Percentiles rank a stretch among this genome's conserved stretches.
Conservation (phyloP, 495 filamentous ascomycete genomes). For the Penicillium crystallinum region DNA sequence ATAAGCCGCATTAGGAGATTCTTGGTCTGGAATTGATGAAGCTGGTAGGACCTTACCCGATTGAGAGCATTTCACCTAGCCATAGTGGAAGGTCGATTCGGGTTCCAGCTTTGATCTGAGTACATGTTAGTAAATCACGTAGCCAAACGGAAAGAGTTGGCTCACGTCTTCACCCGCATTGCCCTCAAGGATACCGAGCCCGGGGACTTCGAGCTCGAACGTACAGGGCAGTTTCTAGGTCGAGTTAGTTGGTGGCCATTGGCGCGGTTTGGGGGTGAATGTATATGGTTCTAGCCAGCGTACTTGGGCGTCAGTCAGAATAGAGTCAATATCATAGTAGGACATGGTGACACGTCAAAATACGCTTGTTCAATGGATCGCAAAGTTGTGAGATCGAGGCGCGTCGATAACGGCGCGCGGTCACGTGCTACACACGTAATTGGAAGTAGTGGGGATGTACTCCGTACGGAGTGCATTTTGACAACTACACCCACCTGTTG, state of each 20-base stretch:
- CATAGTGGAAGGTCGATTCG: conserved; percentile 83
- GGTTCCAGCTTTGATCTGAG: conserved; percentile 71
- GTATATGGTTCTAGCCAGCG: neutral
- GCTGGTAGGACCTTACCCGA: conserved; percentile 49
- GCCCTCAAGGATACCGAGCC: conserved; percentile 80
- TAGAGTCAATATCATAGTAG: conserved; percentile 93
- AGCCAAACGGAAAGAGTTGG: conserved; percentile 18
- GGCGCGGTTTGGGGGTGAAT: neutral
- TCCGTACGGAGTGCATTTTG: too few species aligned
- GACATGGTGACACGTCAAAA: conserved; percentile 44
- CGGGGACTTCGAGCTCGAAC: conserved; percentile 82
- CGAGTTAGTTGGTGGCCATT: conserved; percentile 13
- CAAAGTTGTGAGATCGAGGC: conserved; percentile 1
- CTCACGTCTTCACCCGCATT: conserved; percentile 60
- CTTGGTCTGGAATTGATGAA: neutral
- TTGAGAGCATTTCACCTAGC: conserved; percentile 94
- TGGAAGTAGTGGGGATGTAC: neutral
- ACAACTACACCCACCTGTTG: too few species aligned
- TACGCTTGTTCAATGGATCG: conserved; percentile 6
- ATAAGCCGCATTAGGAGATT: neutral
- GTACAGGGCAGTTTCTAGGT: conserved; percentile 87
- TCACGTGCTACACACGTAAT: conserved; percentile 10
- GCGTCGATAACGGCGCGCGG: conserved; percentile 16
- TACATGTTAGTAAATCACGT: conserved; percentile 5
- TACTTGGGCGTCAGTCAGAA: conserved; percentile 89